These are phyloP conservation scores for Panicum miliaceum DNA, from an alignment of 176 grass and related monocot genomes.

Conservation along the genomic window DNA sequence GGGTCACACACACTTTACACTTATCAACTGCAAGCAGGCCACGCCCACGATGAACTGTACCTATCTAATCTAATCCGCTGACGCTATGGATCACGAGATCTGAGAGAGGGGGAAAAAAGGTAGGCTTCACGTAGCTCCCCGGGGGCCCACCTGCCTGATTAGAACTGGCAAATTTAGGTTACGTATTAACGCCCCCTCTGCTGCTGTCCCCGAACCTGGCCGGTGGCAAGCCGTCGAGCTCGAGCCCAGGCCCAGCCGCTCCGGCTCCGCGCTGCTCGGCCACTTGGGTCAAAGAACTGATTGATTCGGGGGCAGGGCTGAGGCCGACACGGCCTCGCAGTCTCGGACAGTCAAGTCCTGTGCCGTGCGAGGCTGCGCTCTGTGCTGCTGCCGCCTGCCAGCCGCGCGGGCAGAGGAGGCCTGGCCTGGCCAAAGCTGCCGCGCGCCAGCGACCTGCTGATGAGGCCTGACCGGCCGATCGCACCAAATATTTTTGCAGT, in stretches of 20 bases:
- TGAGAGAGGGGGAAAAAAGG: neutral
- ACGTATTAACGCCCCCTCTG: constrained; percentile 31
- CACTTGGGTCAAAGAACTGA: constrained; percentile 31
- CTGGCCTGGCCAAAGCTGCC: constrained; percentile 48
- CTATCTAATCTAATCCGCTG: neutral
- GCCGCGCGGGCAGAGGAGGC: neutral
- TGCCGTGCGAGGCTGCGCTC: too few relatives aligned
- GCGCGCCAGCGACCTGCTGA: neutral
- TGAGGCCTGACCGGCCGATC: constrained; percentile 5
- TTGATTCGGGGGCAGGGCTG: neutral
- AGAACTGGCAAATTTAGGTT: constrained; percentile 53
- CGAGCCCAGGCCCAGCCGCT: too few relatives aligned
- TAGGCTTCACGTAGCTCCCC: neutral
- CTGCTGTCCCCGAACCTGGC: neutral
- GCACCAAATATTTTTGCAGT: neutral
- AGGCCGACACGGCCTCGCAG: neutral
- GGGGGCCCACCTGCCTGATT: constrained; percentile 30
- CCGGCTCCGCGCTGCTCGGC: too few relatives aligned
- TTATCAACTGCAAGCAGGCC: constrained; percentile 9
- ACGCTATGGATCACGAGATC: constrained; percentile 28
- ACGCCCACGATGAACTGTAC: neutral
- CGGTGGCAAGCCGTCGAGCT: neutral
- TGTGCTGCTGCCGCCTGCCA: neutral
- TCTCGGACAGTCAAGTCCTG: constrained; percentile 7
- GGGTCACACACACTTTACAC: neutral